A percentile compares a stretch with the other conserved stretches of the same genome.
phyloP scores from a whole-genome alignment of 2,329 filamentous ascomycete species.

The Nemania sp. region DNA sequence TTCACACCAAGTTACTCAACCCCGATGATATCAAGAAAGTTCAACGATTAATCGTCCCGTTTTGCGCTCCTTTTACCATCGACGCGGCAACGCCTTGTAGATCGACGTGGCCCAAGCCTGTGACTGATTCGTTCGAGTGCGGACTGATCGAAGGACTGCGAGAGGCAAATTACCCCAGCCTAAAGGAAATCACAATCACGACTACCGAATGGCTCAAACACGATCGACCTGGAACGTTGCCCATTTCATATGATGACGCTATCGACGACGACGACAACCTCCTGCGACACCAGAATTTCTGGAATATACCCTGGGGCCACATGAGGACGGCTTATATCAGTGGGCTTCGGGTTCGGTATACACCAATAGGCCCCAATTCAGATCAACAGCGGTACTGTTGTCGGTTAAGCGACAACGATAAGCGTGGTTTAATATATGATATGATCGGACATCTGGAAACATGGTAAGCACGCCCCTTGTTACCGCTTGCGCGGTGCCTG shows the following conservation, averaged over 20 bases:
- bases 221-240: too few species aligned
- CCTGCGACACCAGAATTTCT: not conserved
- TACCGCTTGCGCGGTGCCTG: too few species aligned
- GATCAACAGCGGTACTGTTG: not conserved
- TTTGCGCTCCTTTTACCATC: not conserved
- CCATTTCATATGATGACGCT: not conserved
- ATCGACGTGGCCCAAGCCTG: not conserved
- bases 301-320: not conserved
- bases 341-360: constrained; percentile 1
- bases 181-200: constrained; percentile 1
- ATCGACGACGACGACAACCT: not conserved
- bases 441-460: too few species aligned
- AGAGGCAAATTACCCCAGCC: not conserved
- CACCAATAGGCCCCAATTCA: not conserved
- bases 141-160: not conserved
- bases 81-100: not conserved
- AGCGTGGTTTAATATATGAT: too few species aligned
- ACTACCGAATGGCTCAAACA: not conserved
- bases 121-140: constrained; percentile 4
- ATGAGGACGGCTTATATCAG: constrained; percentile 2
- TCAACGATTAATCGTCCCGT: not conserved
- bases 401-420: not conserved
- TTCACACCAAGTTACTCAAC: not conserved
- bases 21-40: not conserved
- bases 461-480: too few species aligned